A percentile compares a stretch with the other conserved stretches of the same genome.
These are phyloP conservation scores for Torulaspora maleeae DNA, from an alignment of 805 yeast species.

Conservation along the genomic window DNA sequence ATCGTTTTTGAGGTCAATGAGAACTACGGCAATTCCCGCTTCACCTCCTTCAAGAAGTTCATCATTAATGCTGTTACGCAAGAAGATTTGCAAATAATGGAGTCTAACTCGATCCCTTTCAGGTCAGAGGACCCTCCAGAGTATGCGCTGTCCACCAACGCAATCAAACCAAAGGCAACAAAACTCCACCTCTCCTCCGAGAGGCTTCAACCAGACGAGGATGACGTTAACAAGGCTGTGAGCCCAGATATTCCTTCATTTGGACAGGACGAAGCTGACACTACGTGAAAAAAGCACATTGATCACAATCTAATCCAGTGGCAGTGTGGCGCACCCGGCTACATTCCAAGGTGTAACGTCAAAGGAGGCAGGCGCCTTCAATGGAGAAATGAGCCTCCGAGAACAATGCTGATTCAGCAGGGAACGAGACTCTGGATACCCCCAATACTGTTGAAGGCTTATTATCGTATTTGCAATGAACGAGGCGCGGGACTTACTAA, in stretches of 20 bases:
- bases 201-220: slow-evolving; percentile 1
- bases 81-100: slow-evolving; percentile 32
- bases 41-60: slow-evolving; percentile 38
- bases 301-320: neutral
- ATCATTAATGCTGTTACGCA: slow-evolving; percentile 42
- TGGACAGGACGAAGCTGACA: slow-evolving; percentile 31
- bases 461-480: neutral
- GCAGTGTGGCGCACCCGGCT: neutral
- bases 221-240: neutral
- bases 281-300: neutral
- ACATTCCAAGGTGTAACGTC: neutral
- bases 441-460: neutral
- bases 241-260: slow-evolving; percentile 25
- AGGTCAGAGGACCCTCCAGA: slow-evolving; percentile 20
- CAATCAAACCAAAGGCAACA: neutral
- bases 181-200: slow-evolving; percentile 4
- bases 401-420: too few species aligned
- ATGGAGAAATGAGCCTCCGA: neutral
- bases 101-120: slow-evolving; percentile 19
- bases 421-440: too few species aligned
- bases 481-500: slow-evolving; percentile 5
- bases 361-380: too few species aligned
- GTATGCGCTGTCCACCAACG: slow-evolving; percentile 12
- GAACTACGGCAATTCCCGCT: slow-evolving; percentile 38
- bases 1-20: slow-evolving; percentile 32